Evolutionary conservation across 2,329 filamentous ascomycete genomes (phyloP), one percentile per base, ranked within the genome.

Genomic region (Pleoardoris graminearum): DNA sequence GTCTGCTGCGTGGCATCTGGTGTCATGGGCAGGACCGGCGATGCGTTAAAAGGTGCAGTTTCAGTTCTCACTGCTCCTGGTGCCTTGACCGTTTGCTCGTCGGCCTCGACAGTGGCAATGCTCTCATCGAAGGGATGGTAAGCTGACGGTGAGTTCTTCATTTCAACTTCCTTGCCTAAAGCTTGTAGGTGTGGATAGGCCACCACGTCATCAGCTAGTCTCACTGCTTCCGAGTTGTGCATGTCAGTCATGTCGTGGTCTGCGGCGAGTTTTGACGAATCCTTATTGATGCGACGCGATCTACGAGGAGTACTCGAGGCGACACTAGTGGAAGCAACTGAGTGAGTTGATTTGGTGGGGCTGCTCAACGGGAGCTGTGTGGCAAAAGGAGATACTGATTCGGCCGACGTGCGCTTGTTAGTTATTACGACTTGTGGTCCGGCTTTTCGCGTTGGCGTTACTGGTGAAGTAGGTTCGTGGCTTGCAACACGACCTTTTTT

Each of bases 1-100:
- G 59, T 57, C 27, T 62, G 56, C 35, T 74, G 70, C 4, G 63
- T 69, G 3, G 57, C 58, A 1, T 66, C 61, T 12, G 67, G 67
- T 4, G 69, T 71, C 6, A 68, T 54, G 1, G 49, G 58, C 25
- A 57, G 60, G 33, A 44, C 4, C 6, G 59, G 54, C 21, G 63
- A 59, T 33, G 59, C 55, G 23, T 57, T 55, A 41, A 47, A 44
- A 16, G 47, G 12, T 12, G 35, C 38, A 7, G 38, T 29, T 16
- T 42, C 11, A 6, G 16, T 12, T n/a, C 25, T 37, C 19, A 30
- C 25, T 22, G 42, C 42, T 39, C 50, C 52, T 29, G 59, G 58
- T 45, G 62, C 59, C 23, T 50, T 63, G 19, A 37, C 43, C 22
- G 50, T 38, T 12, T 44, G 30, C 19, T 57, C 56, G 7, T 53